Evolutionary conservation across 169 alveolate genomes (phyloP).

Genomic region (Ichthyophthirius multifiliis): DNA sequence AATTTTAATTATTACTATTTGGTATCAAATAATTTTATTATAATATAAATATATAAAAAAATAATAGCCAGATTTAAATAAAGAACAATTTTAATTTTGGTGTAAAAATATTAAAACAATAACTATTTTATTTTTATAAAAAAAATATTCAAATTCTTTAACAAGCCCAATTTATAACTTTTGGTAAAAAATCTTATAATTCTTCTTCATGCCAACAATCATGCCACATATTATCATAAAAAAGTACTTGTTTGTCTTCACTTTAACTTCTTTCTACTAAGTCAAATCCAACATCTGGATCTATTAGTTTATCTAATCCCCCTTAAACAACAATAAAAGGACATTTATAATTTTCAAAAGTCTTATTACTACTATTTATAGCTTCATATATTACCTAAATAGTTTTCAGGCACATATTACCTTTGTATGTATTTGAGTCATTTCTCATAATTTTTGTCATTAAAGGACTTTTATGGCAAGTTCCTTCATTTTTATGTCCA

Average conservation of each 20-base stretch:
- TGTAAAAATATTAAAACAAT: too few species aligned
- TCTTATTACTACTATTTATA: neutral
- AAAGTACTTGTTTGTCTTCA: conserved; percentile 14
- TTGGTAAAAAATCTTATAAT: conserved; percentile 19
- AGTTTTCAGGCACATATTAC: neutral
- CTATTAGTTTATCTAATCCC: conserved; percentile 25
- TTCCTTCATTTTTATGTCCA: neutral
- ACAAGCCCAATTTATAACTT: conserved; percentile 28
- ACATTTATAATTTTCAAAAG: neutral
- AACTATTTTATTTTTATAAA: too few species aligned
- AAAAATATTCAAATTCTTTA: conserved; percentile 3
- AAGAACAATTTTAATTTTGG: too few species aligned
- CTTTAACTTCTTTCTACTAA: neutral
- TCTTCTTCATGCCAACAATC: conserved; percentile 44
- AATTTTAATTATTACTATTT: too few species aligned
- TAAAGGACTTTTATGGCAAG: conserved; percentile 4
- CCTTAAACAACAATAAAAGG: conserved; percentile 24
- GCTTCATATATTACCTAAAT: neutral
- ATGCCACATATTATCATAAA: conserved; percentile 37
- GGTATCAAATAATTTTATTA: too few species aligned
- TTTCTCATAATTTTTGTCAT: neutral
- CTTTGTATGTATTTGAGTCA: conserved; percentile 1
- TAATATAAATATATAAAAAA: too few species aligned
- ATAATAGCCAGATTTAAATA: too few species aligned
- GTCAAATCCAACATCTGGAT: conserved; percentile 25